Evolutionary conservation across 1,284 basidiomycete genomes (phyloP).

Genomic region (Neonothopanus nambi): DNA sequence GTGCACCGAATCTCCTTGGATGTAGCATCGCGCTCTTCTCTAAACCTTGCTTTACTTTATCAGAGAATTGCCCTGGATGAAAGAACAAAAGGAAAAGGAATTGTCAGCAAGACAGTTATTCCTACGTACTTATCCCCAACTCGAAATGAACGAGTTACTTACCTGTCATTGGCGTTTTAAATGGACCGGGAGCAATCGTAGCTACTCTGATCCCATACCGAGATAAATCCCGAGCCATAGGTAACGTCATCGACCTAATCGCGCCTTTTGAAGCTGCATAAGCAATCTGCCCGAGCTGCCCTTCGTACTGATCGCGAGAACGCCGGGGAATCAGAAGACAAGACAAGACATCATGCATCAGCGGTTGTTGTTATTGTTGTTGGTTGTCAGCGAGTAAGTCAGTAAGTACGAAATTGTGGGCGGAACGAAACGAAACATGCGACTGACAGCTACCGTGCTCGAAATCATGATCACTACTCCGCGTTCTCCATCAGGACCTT

Average conservation of each 20-base stretch:
- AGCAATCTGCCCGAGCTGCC: conserved; percentile 50
- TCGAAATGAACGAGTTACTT: neutral
- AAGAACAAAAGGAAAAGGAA: neutral
- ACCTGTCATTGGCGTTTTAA: conserved; percentile 47
- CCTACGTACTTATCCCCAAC: neutral
- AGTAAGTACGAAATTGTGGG: no score
- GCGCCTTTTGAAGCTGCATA: conserved; percentile 58
- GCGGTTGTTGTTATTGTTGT: no score
- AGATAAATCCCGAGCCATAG: conserved; percentile 53
- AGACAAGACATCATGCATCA: no score
- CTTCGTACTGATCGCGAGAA: conserved; percentile 36
- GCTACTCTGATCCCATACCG: conserved; percentile 52
- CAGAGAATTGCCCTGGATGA: neutral
- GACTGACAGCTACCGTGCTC: conserved; percentile 53
- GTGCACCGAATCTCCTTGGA: conserved; percentile 45
- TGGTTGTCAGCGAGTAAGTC: no score
- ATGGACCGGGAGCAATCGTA: conserved; percentile 52
- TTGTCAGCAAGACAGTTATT: neutral
- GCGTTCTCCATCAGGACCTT: conserved; percentile 47
- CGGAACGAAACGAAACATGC: neutral
- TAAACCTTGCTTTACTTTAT: neutral
- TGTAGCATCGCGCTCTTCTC: conserved; percentile 38
- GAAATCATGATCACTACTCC: conserved; percentile 55
- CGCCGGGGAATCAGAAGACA: neutral
- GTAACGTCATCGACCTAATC: conserved; percentile 52